phyloP scores from a whole-genome alignment of 2,329 filamentous ascomycete genomes.

The Fusarium pininemorale region DNA sequence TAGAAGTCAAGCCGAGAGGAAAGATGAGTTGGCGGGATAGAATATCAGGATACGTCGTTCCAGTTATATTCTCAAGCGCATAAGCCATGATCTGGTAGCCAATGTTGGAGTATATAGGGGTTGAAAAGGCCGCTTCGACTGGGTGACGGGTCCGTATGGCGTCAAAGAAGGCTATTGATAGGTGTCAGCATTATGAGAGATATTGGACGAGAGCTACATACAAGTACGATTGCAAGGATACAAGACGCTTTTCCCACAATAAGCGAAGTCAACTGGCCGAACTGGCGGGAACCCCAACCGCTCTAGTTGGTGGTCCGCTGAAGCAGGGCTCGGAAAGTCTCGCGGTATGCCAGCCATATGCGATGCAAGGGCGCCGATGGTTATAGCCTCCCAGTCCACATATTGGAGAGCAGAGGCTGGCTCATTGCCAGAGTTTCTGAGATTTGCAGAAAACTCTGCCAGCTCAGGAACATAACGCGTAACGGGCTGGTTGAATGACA shows the following conservation, averaged over 20 bases:
- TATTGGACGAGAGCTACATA: rapidly evolving
- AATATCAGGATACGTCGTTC: not conserved
- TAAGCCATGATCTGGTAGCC: not conserved
- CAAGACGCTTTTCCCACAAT: not conserved
- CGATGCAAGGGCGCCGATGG: not conserved
- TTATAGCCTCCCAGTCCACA: not conserved
- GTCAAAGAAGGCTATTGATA: not conserved
- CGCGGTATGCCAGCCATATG: not conserved
- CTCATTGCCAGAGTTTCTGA: rapidly evolving
- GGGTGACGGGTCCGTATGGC: not conserved
- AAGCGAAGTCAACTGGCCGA: not conserved
- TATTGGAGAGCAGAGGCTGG: not conserved
- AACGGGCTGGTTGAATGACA: not conserved
- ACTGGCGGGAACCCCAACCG: not conserved
- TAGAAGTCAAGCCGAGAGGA: not conserved
- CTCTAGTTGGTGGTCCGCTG: not conserved
- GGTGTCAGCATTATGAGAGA: not conserved
- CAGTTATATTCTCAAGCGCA: not conserved
- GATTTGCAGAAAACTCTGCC: not conserved
- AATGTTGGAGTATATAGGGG: not conserved
- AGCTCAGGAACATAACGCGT: not conserved
- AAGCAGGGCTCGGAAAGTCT: not conserved
- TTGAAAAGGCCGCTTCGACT: not conserved
- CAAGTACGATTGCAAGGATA: not conserved
- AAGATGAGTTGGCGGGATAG: not conserved